Evolutionary conservation across 208 protist genomes (phyloP).

Genomic region (Vickermania spadyakhi): DNA sequence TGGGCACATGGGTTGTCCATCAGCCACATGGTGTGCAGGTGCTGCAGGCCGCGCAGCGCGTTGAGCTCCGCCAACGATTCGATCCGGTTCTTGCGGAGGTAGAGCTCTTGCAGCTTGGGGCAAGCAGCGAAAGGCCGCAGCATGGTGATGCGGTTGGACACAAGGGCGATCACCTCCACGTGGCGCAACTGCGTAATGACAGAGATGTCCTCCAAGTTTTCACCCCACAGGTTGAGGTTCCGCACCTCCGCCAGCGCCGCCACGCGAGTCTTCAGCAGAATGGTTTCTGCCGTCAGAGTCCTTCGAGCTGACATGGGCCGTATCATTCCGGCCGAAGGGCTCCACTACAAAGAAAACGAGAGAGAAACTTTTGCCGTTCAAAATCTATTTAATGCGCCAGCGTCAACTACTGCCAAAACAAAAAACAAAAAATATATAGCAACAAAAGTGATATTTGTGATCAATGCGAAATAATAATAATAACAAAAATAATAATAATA

Average conservation of each 20-base stretch:
- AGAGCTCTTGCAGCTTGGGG: constrained; percentile 75
- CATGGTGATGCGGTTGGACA: constrained; percentile 71
- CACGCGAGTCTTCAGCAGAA: constrained; percentile 85
- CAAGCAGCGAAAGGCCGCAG: constrained; percentile 67
- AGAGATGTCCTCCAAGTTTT: constrained; percentile 72
- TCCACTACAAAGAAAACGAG: no score
- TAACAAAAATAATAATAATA: no score
- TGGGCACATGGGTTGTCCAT: constrained; percentile 88
- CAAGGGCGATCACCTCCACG: constrained; percentile 81
- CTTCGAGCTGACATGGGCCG: background rate
- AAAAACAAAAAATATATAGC: no score
- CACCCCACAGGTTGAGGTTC: constrained; percentile 90
- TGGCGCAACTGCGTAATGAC: constrained; percentile 55
- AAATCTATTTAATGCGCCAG: no score
- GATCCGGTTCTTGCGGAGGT: constrained; percentile 90
- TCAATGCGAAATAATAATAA: no score
- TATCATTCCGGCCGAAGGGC: no score
- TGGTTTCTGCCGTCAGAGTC: constrained; percentile 63
- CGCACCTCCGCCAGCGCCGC: constrained; percentile 59
- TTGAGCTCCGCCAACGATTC: constrained; percentile 63
- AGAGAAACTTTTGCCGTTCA: no score
- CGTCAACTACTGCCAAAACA: no score
- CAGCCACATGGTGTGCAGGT: constrained; percentile 86
- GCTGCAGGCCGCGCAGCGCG: constrained; percentile 45
- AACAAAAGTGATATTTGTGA: no score